A percentile compares a stretch with the other conserved stretches of the same genome.
These are phyloP conservation scores for Colletotrichum shisoi DNA, from an alignment of 2,329 filamentous ascomycete genomes.

Conservation along the genomic window DNA sequence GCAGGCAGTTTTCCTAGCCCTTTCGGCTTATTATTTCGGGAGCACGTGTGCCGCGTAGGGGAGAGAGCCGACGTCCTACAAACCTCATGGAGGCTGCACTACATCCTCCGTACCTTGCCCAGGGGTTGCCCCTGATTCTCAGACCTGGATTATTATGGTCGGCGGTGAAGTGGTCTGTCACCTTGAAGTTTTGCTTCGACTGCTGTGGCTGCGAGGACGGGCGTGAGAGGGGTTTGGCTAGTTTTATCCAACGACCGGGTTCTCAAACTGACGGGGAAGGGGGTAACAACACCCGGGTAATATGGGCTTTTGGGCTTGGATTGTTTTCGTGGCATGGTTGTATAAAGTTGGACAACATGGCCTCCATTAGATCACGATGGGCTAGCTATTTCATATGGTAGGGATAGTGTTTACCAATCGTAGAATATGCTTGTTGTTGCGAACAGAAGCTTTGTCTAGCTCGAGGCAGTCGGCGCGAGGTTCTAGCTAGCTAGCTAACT, in stretches of 20 bases:
- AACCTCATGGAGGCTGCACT: background rate
- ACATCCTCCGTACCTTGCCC: background rate
- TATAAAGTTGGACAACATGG: background rate
- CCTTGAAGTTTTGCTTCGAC: background rate
- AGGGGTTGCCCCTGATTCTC: background rate
- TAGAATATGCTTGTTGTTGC: background rate
- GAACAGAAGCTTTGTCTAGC: background rate
- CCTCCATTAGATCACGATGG: too few relatives aligned
- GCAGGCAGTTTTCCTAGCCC: background rate
- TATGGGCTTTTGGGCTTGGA: background rate
- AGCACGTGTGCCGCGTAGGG: background rate
- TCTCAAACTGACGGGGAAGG: too few relatives aligned
- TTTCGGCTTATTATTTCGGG: background rate
- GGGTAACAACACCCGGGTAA: too few relatives aligned
- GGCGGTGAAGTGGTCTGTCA: background rate
- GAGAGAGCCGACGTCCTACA: background rate
- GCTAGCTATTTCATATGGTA: too few relatives aligned
- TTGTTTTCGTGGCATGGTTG: background rate
- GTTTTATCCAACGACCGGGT: background rate
- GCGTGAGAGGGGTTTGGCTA: too few relatives aligned
- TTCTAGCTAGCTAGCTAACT: background rate
- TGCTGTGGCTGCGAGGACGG: background rate
- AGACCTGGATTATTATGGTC: too few relatives aligned
- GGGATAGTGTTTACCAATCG: too few relatives aligned
- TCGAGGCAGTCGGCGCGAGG: background rate